Base-by-base conservation (phyloP, 192 early-diverging fungal genomes). In the Phlyctochytrium arcticum region DNA sequence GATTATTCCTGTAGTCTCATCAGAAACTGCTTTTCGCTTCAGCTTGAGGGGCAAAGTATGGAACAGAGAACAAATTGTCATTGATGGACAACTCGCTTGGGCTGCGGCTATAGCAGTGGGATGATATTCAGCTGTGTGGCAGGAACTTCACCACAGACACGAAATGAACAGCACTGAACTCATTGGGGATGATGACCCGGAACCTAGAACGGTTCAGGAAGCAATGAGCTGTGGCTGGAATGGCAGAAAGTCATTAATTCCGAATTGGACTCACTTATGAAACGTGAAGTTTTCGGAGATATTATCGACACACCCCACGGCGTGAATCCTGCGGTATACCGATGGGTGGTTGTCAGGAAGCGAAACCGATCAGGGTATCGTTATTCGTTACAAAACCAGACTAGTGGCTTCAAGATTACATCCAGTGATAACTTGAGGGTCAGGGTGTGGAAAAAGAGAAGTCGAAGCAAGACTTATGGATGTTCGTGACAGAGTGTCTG, bases 371-470 rank as follows among this genome's bases (percentile, higher is more conserved):
- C 42, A 42, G 42, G 44, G 44, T 26, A 10, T 4, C 9, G 33
- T 60, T 26, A 60, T 31, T 29, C n/a, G n/a, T n/a, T n/a, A n/a
- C n/a, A 78, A 78, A 53, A 67, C 73, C 27, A 50, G 73, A 4
- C 36, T 64, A 26, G 72, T 75, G 19, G 70, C 67, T 2, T n/a
- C 36, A 42, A 24, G 76, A 70, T n/a, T 70, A 55, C 54, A 54
- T 15, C 2, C 76, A 78, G 44, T 6, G 55, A 5, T 6, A 36
- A 9, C 19, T 71, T 5, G 2, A 48, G 9, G 57, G 56, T 3
- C 9, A 58, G 24, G 12, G 42, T 19, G 56, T 39, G 1, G 2
- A 4, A 9, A 4, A 26, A 1, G 50, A 53, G n/a, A n/a, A 2
- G 31, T 33, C 23, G 44, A 55, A 1, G 30, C 31, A 9, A 37